Percentiles rank a stretch among this genome's conserved stretches.
phyloP scores from a whole-genome alignment of 106 monocot species.

The Dendrobium chrysotoxum region DNA sequence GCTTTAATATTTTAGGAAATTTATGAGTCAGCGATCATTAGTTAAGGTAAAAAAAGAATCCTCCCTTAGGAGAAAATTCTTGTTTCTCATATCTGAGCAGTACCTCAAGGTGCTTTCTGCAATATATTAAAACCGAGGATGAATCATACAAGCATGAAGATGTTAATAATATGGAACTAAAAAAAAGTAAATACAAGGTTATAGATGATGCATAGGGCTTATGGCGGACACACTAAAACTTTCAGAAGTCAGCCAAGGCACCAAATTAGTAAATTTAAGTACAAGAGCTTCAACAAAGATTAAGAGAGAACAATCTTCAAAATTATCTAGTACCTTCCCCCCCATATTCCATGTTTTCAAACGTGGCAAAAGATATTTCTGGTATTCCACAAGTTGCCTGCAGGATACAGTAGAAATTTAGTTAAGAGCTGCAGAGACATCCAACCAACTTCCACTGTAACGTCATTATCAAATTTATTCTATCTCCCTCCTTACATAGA shows the following conservation, averaged over 20 bases:
- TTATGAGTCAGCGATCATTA: neutral
- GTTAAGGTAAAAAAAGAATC: neutral
- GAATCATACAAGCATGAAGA: neutral
- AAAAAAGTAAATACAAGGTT: neutral
- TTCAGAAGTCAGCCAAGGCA: neutral
- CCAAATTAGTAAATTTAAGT: neutral
- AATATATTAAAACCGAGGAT: neutral
- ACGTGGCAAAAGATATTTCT: conserved; percentile 92
- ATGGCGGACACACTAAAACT: neutral
- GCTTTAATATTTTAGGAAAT: neutral
- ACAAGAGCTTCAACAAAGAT: neutral
- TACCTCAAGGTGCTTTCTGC: neutral
- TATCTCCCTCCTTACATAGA: neutral
- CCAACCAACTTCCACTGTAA: neutral
- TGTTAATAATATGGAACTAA: neutral
- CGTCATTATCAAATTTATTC: neutral
- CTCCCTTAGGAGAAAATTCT: neutral
- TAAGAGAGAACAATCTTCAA: neutral
- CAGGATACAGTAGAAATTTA: conserved; percentile 10
- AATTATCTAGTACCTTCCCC: conserved; percentile 61
- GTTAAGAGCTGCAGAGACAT: neutral
- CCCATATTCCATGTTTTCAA: conserved; percentile 99
- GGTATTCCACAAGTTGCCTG: conserved; percentile 99
- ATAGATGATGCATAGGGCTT: neutral
- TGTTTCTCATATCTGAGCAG: neutral